Evolutionary conservation across 2,329 filamentous ascomycete genomes (phyloP).

Genomic region (Scortechinia acanthostroma): DNA sequence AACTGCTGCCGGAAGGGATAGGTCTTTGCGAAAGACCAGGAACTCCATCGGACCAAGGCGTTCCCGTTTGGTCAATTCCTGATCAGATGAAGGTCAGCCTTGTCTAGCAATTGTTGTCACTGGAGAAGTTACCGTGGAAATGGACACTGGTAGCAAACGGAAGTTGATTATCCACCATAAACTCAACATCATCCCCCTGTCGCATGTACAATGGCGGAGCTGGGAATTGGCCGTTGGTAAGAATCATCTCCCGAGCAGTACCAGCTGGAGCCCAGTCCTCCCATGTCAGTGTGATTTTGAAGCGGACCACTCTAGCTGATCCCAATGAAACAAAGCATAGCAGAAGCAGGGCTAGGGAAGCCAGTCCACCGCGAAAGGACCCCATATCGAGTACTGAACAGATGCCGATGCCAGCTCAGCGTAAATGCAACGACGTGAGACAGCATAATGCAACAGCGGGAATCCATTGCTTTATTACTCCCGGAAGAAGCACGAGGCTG

Average conservation of each 20-base stretch:
- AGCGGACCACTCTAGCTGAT: neutral
- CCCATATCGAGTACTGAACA: too few species aligned
- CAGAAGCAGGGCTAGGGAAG: neutral
- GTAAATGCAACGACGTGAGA: too few species aligned
- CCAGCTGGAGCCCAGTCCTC: constrained; percentile 9
- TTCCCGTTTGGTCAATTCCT: constrained; percentile 14
- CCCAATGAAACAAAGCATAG: neutral
- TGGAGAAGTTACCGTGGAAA: constrained; percentile 24
- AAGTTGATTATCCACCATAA: constrained; percentile 22
- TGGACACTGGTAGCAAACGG: constrained; percentile 24
- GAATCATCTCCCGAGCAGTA: constrained; percentile 9
- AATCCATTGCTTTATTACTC: too few species aligned
- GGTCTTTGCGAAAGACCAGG: constrained; percentile 27
- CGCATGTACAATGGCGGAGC: constrained; percentile 21
- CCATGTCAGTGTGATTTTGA: constrained; percentile 7
- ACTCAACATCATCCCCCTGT: constrained; percentile 14
- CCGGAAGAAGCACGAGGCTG: too few species aligned
- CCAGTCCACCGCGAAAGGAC: too few species aligned
- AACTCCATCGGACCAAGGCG: constrained; percentile 28
- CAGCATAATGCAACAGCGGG: too few species aligned
- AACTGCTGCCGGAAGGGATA: constrained; percentile 26
- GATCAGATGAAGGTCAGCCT: constrained; percentile 1
- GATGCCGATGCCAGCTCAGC: too few species aligned
- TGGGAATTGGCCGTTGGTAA: constrained; percentile 13
- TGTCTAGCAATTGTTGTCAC: constrained; percentile 7